These are phyloP conservation scores for Pogostemon cablin DNA, from an alignment of 257 asterid species.

Conservation along the genomic window DNA sequence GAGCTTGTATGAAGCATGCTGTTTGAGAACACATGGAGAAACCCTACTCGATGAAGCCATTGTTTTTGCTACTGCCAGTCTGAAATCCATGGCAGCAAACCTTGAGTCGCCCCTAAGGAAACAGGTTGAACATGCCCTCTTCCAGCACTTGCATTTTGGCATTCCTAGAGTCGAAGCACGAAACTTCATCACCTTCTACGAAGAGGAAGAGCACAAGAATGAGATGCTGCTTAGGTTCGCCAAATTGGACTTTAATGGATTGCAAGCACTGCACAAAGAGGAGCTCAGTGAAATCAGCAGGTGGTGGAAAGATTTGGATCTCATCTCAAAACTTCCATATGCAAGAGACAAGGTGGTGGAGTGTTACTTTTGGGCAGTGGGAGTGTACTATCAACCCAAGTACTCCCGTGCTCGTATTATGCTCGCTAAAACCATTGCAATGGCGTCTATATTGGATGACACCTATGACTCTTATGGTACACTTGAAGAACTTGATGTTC, in stretches of 20 bases:
- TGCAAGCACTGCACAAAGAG: no score
- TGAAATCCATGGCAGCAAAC: no score
- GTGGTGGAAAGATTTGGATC: conserved; percentile 34
- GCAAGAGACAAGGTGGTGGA: conserved; percentile 36
- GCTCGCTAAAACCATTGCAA: background rate
- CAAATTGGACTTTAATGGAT: no score
- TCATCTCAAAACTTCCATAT: conserved; percentile 25
- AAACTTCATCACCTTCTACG: no score
- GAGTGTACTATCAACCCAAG: background rate
- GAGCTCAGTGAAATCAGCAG: background rate
- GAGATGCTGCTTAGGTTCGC: no score
- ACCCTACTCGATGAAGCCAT: conserved; percentile 33
- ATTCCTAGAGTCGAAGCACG: no score
- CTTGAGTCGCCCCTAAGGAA: no score
- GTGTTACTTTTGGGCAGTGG: conserved; percentile 25
- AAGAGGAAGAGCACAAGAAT: no score
- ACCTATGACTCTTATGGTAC: background rate
- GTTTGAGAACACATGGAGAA: conserved; percentile 19
- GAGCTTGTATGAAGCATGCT: conserved; percentile 22
- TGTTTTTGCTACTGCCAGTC: conserved; percentile 11
- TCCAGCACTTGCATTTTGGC: no score
- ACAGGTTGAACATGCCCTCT: no score
- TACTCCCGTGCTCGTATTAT: background rate
- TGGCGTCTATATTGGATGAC: background rate
- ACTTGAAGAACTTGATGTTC: background rate